A percentile compares a stretch with the other conserved stretches of the same genome.
Conservation (phyloP, 2,329 filamentous ascomycete species). For the Epichloe sylvatica region DNA sequence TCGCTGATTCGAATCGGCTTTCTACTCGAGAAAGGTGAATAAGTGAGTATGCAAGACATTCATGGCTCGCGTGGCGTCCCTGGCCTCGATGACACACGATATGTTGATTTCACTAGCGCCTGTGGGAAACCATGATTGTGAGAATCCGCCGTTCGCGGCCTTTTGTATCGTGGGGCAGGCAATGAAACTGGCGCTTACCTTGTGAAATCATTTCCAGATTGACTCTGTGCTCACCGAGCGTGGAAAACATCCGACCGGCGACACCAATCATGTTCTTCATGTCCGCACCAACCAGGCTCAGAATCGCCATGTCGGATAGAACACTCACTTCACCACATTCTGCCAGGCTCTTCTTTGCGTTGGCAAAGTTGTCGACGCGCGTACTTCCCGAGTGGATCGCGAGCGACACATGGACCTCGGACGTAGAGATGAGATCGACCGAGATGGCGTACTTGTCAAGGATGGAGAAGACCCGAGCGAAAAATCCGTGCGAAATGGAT, state of each 20-base stretch:
- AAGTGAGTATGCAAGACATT: conserved; percentile 94
- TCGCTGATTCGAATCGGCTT: neutral
- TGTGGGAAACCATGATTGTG: conserved; percentile 20
- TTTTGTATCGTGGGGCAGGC: neutral
- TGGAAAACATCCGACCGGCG: conserved; percentile 86
- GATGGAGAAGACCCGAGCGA: conserved; percentile 85
- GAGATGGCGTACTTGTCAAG: conserved; percentile 76
- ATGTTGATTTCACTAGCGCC: conserved; percentile 99
- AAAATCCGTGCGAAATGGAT: conserved; percentile 89
- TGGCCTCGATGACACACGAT: conserved; percentile 87
- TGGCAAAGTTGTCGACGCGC: conserved; percentile 47
- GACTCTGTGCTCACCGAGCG: conserved; percentile 80
- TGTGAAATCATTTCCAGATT: conserved; percentile 99
- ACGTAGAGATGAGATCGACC: conserved; percentile 91
- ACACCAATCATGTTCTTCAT: conserved; percentile 98
- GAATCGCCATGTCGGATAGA: conserved; percentile 82
- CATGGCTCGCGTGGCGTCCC: conserved; percentile 82
- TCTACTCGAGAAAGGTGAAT: conserved; percentile 80
- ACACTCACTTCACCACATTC: conserved; percentile 84
- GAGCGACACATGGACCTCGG: conserved; percentile 95
- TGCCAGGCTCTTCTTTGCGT: conserved; percentile 56
- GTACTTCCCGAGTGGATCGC: conserved; percentile 73
- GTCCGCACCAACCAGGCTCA: conserved; percentile 85
- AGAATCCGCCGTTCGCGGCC: neutral
- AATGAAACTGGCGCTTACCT: conserved; percentile 39